Evolutionary conservation across 495 filamentous ascomycete genomes (phyloP), one percentile per base, ranked within the genome.

Genomic region (Neurospora sp.): DNA sequence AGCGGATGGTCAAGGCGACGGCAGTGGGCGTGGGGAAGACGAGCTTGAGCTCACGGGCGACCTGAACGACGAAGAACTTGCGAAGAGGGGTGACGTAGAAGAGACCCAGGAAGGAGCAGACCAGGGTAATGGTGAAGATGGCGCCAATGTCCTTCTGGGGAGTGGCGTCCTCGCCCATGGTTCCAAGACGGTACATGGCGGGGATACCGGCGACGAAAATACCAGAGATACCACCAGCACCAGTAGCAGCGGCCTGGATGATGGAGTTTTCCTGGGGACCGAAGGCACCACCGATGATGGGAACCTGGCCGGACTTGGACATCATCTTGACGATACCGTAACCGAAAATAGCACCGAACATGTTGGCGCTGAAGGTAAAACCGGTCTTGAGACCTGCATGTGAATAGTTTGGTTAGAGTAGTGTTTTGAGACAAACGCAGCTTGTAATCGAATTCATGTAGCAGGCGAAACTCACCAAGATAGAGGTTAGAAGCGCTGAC

Each of bases 221-320:
- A 71, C 82, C 84, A n/a, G 84, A 81, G n/a, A 90, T 82, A 68
- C 89, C 89, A 75, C 89, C 89, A 68, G 89, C 83, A 39, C 88
- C 89, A 5, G 86, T 90, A 9, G 89, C 89, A 41, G 88, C 85
- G 18, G 89, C 88, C 76, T 91, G 89, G 72, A 89, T 78, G 74
- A 91, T 91, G 45, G 86, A 87, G 82, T 91, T 91, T 76, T 91
- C 89, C 75, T 89, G 87, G 18, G 89, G 89, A 1, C 89, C 89
- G 71, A 91, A 91, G 41, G 74, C 72, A 20, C 87, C 88, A 37
- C 89, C 89, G 16, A 90, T 82, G 47, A 91, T 84, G 18, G 88
- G 88, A 68, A 89, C 79, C 16, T 83, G 82, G 22, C 81, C 77
- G 18, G 86, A 83, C 71, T 75, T 76, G 44, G 75, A 74, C 27